Evolutionary conservation across 352 stramenopile genomes (phyloP), one percentile per base, ranked within the genome.

Genomic region (Globisporangium abappressorium): DNA sequence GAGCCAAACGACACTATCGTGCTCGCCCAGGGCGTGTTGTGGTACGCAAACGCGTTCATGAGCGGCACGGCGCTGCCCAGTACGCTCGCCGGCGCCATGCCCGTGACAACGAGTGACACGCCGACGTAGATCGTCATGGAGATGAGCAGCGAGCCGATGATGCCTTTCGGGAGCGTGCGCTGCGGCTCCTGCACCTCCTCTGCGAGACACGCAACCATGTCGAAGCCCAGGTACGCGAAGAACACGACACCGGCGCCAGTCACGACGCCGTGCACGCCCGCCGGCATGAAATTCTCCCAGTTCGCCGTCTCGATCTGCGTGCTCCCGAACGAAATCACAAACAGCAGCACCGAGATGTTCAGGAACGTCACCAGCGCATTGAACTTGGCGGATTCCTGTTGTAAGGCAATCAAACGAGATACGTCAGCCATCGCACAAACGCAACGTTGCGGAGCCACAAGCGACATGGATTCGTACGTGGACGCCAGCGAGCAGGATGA

Each of bases 191-290:
- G 78, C 2, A 97, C 92, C 73, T 98, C 94, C 69, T 98, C 93
- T 0, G 90, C 91, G 28, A 98, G 79, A 72, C 90, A 97, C 6
- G 91, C 87, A 28, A 98, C 92, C 90, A 97, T 97, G 66, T 98
- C 94, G 74, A 98, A 98, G 36, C 92, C 92, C 43, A 98, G 73
- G 68, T 97, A 98, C 22, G 90, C 82, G 57, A 98, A 97, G 73
- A 97, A 98, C 24, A 97, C 91, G 51, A 98, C 90, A 2, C 88
- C 87, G 26, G 90, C 87, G 38, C 85, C 89, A 15, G 85, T 91
- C 74, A 98, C 91, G 34, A 98, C 84, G 12, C 92, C 82, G n/a
- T 92, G 82, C 38, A 94, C 77, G 3, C 93, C 93, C n/a, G 83
- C 56, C 12, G 91, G 90, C 57, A 92, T 85, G 67, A 98, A 97